phyloP scores from a whole-genome alignment of 345 rosid species.

The Durio zibethinus region DNA sequence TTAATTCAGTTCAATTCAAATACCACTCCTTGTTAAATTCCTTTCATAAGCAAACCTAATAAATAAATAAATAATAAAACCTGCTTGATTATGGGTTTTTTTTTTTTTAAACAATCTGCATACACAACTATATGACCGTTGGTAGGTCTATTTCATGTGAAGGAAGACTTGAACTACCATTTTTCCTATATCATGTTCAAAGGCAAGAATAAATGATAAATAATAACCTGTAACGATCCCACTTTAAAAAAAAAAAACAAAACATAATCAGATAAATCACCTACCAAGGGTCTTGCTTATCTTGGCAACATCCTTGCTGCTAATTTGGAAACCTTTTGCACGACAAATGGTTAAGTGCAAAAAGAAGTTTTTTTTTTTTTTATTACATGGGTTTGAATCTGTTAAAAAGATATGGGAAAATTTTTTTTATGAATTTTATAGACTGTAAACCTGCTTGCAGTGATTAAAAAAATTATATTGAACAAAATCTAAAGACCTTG shows the following conservation, averaged over 20 bases:
- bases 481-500: too few relatives aligned
- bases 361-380: too few relatives aligned
- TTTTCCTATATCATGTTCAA: neutral
- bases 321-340: too few relatives aligned
- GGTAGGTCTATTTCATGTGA: conserved; percentile 21
- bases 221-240: neutral
- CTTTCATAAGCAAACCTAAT: neutral
- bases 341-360: too few relatives aligned
- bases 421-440: too few relatives aligned
- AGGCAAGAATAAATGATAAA: neutral
- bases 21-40: neutral
- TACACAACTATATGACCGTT: conserved; percentile 10
- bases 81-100: neutral
- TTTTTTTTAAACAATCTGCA: neutral
- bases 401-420: too few relatives aligned
- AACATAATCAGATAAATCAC: conserved; percentile 7
- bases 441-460: too few relatives aligned
- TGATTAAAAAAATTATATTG: too few relatives aligned
- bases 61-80: neutral
- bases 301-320: conserved; percentile 36
- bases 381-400: too few relatives aligned
- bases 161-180: neutral
- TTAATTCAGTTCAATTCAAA: neutral
- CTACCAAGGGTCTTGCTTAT: conserved; percentile 52
- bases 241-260: neutral